These are phyloP conservation scores for Volvariella volvacea DNA, from an alignment of 1,284 basidiomycete species.

Conservation along the genomic window DNA sequence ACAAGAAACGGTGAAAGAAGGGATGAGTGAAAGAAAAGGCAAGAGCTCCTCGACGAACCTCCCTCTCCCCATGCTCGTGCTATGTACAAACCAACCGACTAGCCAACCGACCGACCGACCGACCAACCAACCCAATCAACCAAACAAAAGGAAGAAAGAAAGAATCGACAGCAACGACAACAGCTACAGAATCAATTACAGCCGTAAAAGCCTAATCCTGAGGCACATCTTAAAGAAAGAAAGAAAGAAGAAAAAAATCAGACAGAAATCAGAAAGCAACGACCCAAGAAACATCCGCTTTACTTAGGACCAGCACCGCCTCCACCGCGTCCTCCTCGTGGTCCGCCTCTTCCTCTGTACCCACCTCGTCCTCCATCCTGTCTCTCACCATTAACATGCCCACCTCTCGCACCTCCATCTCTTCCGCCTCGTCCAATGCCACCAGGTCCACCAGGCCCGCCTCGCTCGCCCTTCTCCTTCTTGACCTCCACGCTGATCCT, in stretches of 20 bases:
- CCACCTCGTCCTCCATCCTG: too few relatives aligned
- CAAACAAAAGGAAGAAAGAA: too few relatives aligned
- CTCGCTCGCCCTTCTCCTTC: constrained; percentile 79
- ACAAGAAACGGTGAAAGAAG: neutral
- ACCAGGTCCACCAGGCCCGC: constrained; percentile 31
- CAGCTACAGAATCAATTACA: too few relatives aligned
- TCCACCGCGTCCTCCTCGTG: constrained; percentile 10
- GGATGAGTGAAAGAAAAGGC: neutral
- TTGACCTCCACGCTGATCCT: constrained; percentile 81
- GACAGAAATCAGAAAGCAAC: neutral
- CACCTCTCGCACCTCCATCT: constrained; percentile 9
- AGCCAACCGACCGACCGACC: too few relatives aligned
- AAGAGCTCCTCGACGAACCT: too few relatives aligned
- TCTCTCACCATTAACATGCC: constrained; percentile 17
- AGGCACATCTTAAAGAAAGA: too few relatives aligned
- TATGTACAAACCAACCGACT: too few relatives aligned
- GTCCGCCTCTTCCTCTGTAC: too few relatives aligned
- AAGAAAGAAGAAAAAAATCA: neutral
- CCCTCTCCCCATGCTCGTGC: too few relatives aligned
- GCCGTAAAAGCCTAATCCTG: too few relatives aligned
- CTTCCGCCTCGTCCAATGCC: constrained; percentile 21
- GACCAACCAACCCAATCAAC: too few relatives aligned
- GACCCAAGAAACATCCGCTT: neutral
- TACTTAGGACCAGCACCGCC: constrained; percentile 14
- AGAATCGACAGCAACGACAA: too few relatives aligned